phyloP scores from a whole-genome alignment of 306 rosid genomes.

The Vigna hirtella region DNA sequence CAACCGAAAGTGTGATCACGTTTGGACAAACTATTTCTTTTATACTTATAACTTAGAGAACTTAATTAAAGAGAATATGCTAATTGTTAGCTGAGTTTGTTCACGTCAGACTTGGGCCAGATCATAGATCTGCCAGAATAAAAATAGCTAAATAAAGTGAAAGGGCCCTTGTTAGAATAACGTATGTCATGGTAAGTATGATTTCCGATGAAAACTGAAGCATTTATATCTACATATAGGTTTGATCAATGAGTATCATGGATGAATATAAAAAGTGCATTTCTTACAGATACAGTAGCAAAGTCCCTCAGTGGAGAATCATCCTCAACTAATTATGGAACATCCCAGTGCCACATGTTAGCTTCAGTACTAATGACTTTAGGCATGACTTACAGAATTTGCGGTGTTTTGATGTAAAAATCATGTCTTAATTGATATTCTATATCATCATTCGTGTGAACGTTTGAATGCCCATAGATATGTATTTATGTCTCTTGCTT shows the following conservation, averaged over 20 bases:
- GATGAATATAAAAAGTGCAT: conserved; percentile 20
- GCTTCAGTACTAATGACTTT: conserved; percentile 30
- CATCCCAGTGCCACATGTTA: conserved; percentile 17
- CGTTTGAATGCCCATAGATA: not conserved
- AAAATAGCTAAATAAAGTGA: conserved; percentile 7
- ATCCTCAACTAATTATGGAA: conserved; percentile 24
- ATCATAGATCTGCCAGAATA: conserved; percentile 7
- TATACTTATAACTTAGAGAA: not conserved
- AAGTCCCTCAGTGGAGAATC: conserved; percentile 24
- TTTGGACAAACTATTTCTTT: conserved; percentile 27
- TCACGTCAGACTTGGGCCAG: conserved; percentile 15
- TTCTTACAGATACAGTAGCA: not conserved
- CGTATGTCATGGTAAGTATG: conserved; percentile 9
- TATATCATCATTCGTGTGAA: not conserved
- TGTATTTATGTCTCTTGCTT: conserved; percentile 9
- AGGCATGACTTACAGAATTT: not conserved
- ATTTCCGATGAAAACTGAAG: not conserved
- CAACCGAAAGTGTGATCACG: conserved; percentile 1
- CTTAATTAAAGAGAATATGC: not conserved
- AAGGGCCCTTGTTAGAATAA: conserved; percentile 27
- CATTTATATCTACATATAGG: conserved; percentile 15
- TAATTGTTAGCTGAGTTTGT: conserved; percentile 29
- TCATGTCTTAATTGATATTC: conserved; percentile 22
- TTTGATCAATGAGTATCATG: conserved; percentile 6
- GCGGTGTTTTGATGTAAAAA: not conserved